Evolutionary conservation across 176 grass and related monocot species (phyloP), one percentile per base, ranked within the genome.

Genomic region (Phoenix dactylifera): DNA sequence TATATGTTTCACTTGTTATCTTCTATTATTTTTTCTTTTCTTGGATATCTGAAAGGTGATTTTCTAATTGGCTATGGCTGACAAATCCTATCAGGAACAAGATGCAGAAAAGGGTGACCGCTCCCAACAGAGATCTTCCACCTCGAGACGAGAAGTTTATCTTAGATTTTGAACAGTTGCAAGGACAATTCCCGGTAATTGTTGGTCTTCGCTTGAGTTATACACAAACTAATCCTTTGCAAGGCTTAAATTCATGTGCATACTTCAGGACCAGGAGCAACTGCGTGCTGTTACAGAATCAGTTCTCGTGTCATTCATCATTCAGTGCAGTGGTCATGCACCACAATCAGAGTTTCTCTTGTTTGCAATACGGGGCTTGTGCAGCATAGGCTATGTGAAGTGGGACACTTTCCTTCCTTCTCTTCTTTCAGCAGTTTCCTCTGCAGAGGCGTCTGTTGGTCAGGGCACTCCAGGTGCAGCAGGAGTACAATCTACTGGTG

Each of bases 331-430:
- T 62, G 85, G 63, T 64, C 87, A 98, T 6, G 84, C 84, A 22
- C 84, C 87, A 16, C 87, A 89, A 76, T 88, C 93, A 59, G 87
- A 92, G 78, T 98, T 98, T 64, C 74, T 98, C 57, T 71, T 98
- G 62, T 98, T 98, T 83, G 87, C 87, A 66, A 88, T 83, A 60
- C 82, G 77, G 16, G 77, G 76, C 81, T 72, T 98, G 17, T 98
- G 84, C 72, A 64, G 75, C 58, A 67, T 63, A 77, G 80, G 76
- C 44, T 89, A 92, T 72, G 76, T 98, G 69, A 88, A 81, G 68
- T 98, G 93, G 93, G 87, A 89, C 61, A 80, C 75, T 9, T 77
- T 98, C 59, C 78, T 98, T 70, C 84, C 88, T 71, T 83, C 87
- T 56, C 87, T 98, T 32, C 79, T 98, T 59, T 77, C 72, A 70